A percentile compares a stretch with the other conserved stretches of the same genome.
Conservation (phyloP, 768 basidiomycete species). For the Amylocystis lapponica region DNA sequence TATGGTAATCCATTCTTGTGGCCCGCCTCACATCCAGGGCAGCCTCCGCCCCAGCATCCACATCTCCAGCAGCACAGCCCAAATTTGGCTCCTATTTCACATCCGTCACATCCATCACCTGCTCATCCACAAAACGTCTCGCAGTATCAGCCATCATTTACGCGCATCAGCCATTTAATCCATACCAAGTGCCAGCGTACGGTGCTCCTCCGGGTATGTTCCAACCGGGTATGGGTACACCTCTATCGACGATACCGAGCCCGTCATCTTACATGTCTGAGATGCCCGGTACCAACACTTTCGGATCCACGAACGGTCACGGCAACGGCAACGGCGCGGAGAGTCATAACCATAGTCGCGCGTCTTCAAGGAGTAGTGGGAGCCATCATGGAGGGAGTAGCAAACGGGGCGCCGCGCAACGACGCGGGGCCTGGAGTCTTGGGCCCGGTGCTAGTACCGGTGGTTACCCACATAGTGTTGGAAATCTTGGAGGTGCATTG, state of each 20-base stretch:
- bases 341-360: slow-evolving; percentile 26
- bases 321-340: slow-evolving; percentile 26
- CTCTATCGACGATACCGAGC: slow-evolving; percentile 6
- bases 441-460: slow-evolving; percentile 55
- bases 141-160: slow-evolving; percentile 28
- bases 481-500: slow-evolving; percentile 13
- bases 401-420: slow-evolving; percentile 22
- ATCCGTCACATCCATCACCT: slow-evolving; percentile 20
- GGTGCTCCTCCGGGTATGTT: slow-evolving; percentile 18
- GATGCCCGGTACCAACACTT: not conserved
- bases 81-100: slow-evolving; percentile 18
- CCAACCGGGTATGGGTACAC: slow-evolving; percentile 2
- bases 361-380: slow-evolving; percentile 28
- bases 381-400: slow-evolving; percentile 15
- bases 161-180: slow-evolving; percentile 18
- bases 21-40: slow-evolving; percentile 22
- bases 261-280: slow-evolving; percentile 10
- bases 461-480: slow-evolving; percentile 31
- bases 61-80: slow-evolving; percentile 16
- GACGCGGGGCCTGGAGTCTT: slow-evolving; percentile 53
- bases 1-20: slow-evolving; percentile 31
- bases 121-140: slow-evolving; percentile 29
- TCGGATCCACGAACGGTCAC: slow-evolving; percentile 23
- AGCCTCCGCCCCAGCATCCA: slow-evolving; percentile 15
- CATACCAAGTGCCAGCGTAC: slow-evolving; percentile 18